Base-by-base conservation (phyloP, 257 asterid species). In the Salvia miltiorrhiza region DNA sequence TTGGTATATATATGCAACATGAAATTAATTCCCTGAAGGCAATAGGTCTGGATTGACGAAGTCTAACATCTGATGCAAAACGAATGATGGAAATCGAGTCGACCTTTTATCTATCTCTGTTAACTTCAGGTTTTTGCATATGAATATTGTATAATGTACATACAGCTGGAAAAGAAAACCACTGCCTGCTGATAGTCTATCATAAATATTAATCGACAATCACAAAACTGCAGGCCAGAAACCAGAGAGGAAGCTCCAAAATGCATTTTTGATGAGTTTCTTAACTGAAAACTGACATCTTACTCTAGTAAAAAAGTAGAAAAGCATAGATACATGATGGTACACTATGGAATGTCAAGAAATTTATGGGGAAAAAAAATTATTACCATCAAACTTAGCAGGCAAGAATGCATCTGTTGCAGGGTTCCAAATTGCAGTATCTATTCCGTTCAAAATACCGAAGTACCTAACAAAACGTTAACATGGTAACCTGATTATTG, bases 401-500 rank as follows among this genome's bases (percentile, higher is more conserved):
- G 96, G 96, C 86, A 91, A 84, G 84, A 79, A 87, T 67, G 70
- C 65, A 68, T 89, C 95, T 1, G 87, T 87, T 44, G 95, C 90
- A 59, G 96, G 96, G 83, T 91, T 89, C 97, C 97, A 89, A 69
- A 89, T 80, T 44, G 72, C 85, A 69, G 92, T 81, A 80, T 91
- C 95, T 54, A 91, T 91, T 77, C 95, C 96, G 44, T 91, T 91
- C 84, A 89, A 77, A 70, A 89, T 83, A 30, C 95, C 97, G 41
- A 74, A 68, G 82, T 91, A 91, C 93, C 97, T 89, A 61, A 11
- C 61, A 63, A 70, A 78, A 35, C 33, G 69, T 61, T 57, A 9
- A 67, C 52, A 56, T 23, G 67, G 44, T 48, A n/a, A 41, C 47
- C 7, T 54, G 23, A 54, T 53, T 43, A 57, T 48, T 24, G 8